Percentiles rank a stretch among this genome's conserved stretches.
These are phyloP conservation scores for Toxoplasma gondii DNA, from an alignment of 169 alveolate species.

Conservation along the genomic window DNA sequence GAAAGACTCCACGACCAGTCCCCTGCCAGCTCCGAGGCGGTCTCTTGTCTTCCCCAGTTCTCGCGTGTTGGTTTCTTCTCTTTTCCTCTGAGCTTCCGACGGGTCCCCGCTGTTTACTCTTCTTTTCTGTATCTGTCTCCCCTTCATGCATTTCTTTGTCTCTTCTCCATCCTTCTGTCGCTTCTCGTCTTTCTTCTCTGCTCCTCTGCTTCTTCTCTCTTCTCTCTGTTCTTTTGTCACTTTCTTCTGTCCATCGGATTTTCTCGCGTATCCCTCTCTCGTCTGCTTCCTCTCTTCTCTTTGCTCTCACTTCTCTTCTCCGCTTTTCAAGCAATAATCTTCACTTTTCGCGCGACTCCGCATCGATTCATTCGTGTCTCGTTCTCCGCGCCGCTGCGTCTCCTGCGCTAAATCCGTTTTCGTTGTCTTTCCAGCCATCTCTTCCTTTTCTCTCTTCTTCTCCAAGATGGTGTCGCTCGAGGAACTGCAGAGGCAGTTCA, in stretches of 20 bases:
- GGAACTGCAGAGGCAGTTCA: conserved; percentile 26
- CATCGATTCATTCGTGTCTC: background rate
- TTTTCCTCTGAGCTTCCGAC: no score
- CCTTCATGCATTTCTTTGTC: no score
- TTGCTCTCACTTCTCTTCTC: background rate
- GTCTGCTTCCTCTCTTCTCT: background rate
- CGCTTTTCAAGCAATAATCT: no score
- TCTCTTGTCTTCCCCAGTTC: no score
- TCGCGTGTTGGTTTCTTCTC: no score
- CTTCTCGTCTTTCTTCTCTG: background rate
- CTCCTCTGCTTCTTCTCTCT: background rate
- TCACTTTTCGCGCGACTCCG: background rate
- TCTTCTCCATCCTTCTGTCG: no score
- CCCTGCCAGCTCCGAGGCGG: no score
- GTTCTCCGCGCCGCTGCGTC: no score
- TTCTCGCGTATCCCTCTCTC: background rate
- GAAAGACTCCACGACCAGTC: no score
- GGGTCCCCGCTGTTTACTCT: no score
- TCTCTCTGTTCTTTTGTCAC: background rate
- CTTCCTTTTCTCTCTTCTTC: background rate
- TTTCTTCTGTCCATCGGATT: background rate
- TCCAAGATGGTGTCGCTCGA: background rate
- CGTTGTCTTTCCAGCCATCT: background rate
- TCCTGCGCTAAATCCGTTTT: no score
- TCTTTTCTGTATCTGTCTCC: no score